Conservation (phyloP, 495 filamentous ascomycete genomes). For the Hypoxylon fragiforme region DNA sequence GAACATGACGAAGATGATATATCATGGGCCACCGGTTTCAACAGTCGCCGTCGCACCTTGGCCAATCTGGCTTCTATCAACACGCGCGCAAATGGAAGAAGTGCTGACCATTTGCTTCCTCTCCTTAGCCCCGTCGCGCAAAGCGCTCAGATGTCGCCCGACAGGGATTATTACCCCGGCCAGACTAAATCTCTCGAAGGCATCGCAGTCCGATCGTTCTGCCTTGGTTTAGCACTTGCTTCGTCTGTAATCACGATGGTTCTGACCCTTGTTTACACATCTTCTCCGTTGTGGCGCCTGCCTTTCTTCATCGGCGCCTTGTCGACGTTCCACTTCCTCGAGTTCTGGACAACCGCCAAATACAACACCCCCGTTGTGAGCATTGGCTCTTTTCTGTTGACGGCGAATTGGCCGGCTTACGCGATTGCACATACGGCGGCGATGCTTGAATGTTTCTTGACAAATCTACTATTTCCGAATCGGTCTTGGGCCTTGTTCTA, state of each 20-base stretch:
- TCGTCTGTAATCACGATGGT: conserved; percentile 48
- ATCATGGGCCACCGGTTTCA: conserved; percentile 35
- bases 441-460: conserved; percentile 67
- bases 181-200: conserved; percentile 72
- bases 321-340: conserved; percentile 90
- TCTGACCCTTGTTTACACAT: conserved; percentile 41
- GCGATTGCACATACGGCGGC: conserved; percentile 79
- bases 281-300: conserved; percentile 71
- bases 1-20: conserved; percentile 27
- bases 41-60: conserved; percentile 32
- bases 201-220: conserved; percentile 71
- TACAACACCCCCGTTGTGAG: conserved; percentile 78
- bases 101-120: conserved; percentile 41
- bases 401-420: conserved; percentile 83
- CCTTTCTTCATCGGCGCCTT: conserved; percentile 79
- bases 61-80: conserved; percentile 30
- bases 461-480: conserved; percentile 60
- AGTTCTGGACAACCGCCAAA: conserved; percentile 84
- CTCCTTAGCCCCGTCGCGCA: conserved; percentile 39
- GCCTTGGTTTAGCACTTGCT: conserved; percentile 53
- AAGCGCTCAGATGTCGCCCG: conserved; percentile 23
- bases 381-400: conserved; percentile 77
- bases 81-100: conserved; percentile 14
- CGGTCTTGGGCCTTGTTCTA: conserved; percentile 44
- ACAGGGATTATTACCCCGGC: conserved; percentile 51